These are phyloP conservation scores for Cucurbita moschata DNA, from an alignment of 306 rosid species.

Conservation along the genomic window DNA sequence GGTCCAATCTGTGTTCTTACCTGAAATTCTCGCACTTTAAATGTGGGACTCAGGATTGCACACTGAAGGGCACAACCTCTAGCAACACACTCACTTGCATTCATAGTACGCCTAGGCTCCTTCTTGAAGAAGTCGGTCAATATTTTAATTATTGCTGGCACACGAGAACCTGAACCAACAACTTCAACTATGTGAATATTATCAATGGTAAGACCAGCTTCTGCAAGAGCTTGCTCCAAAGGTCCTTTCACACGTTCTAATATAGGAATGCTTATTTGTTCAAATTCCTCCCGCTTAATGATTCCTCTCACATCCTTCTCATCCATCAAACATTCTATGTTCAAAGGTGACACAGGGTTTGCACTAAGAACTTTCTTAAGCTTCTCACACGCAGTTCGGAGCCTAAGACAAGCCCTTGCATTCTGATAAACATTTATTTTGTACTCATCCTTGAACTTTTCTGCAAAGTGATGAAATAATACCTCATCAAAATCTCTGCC, in stretches of 20 bases:
- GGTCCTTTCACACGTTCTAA: slow-evolving; percentile 84
- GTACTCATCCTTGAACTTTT: slow-evolving; percentile 62
- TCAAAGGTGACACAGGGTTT: slow-evolving; percentile 78
- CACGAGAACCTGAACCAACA: slow-evolving; percentile 93
- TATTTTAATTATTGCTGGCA: slow-evolving; percentile 70
- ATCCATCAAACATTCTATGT: slow-evolving; percentile 91
- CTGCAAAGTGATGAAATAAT: slow-evolving; percentile 64
- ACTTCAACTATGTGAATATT: slow-evolving; percentile 69
- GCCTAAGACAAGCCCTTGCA: slow-evolving; percentile 73
- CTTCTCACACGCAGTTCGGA: slow-evolving; percentile 83
- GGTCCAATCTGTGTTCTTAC: slow-evolving; percentile 19
- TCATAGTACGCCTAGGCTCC: slow-evolving; percentile 97
- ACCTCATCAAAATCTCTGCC: slow-evolving; percentile 95
- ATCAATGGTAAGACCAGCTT: slow-evolving; percentile 65
- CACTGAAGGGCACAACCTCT: slow-evolving; percentile 88
- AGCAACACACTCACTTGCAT: slow-evolving; percentile 92
- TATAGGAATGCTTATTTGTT: slow-evolving; percentile 58
- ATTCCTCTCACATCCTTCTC: slow-evolving; percentile 77
- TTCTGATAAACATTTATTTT: slow-evolving; percentile 76
- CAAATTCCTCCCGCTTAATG: slow-evolving; percentile 94
- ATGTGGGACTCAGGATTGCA: slow-evolving; percentile 93
- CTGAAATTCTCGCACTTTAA: slow-evolving; percentile 89
- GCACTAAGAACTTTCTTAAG: slow-evolving; percentile 92
- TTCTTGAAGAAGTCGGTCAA: slow-evolving; percentile 71
- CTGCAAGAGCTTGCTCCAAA: slow-evolving; percentile 73